Conservation (phyloP, 2,329 filamentous ascomycete species). For the Diaporthe vexans region DNA sequence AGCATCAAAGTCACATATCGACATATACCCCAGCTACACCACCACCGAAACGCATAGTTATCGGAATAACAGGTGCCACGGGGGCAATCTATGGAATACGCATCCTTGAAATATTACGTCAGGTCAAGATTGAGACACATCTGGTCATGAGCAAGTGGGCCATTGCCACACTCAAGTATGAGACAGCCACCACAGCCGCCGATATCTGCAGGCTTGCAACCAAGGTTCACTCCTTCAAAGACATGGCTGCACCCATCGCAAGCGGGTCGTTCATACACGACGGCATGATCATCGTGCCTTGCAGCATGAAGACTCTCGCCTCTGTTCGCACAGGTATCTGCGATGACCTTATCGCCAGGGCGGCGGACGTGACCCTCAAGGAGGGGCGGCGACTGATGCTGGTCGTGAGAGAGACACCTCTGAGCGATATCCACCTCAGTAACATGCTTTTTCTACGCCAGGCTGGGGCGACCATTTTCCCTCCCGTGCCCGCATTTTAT, state of each 20-base stretch:
- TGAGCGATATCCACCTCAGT: constrained; percentile 61
- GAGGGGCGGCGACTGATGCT: constrained; percentile 57
- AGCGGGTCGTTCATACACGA: constrained; percentile 59
- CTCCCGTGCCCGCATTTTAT: constrained; percentile 61
- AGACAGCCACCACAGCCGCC: constrained; percentile 55
- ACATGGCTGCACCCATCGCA: constrained; percentile 60
- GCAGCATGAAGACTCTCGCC: constrained; percentile 63
- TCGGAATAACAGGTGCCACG: constrained; percentile 66
- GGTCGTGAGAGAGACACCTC: constrained; percentile 59
- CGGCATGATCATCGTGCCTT: constrained; percentile 64
- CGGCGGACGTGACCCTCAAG: constrained; percentile 62
- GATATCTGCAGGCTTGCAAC: constrained; percentile 55
- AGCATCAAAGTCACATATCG: not conserved
- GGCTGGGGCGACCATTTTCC: constrained; percentile 59
- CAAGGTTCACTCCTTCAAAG: constrained; percentile 55
- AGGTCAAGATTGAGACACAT: constrained; percentile 60
- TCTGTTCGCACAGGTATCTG: constrained; percentile 56
- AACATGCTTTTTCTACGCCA: constrained; percentile 58
- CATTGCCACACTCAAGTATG: constrained; percentile 61
- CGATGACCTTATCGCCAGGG: constrained; percentile 60
- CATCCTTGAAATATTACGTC: constrained; percentile 55
- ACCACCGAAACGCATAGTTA: constrained; percentile 53
- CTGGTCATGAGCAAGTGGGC: constrained; percentile 65
- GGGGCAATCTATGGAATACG: constrained; percentile 59
- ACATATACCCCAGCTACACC: not conserved